Evolutionary conservation across 163 green algal genomes (phyloP), one percentile per base, ranked within the genome.

Genomic region (Volvox carteri): DNA sequence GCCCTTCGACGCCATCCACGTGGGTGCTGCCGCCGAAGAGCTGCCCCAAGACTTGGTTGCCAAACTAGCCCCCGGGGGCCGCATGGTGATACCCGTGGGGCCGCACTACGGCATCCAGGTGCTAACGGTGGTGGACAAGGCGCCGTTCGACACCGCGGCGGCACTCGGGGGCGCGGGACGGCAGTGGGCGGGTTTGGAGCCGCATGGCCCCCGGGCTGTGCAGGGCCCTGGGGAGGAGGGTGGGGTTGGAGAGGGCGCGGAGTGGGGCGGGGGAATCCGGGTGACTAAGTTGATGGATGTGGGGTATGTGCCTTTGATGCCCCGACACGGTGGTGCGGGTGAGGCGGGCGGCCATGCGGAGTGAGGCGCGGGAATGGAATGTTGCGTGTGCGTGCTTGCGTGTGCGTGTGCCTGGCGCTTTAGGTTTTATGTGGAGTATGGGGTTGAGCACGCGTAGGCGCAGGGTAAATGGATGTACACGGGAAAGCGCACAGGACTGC

Each of bases 1-100:
- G 0, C 92, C 91, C 2, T 98, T 96, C 48, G 92, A 97, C 84
- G 93, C 92, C 65, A 98, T 98, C 85, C 96, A 98, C 85, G 95
- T 98, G 41, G 96, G 96, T 18, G 96, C 96, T 0, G 96, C 94
- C 11, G 92, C 96, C 1, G 88, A 88, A 18, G 25, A 78, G 25
- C 77, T 96, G 19, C 95, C 96, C 0, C 62, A 11, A 6, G 83
- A 88, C 7, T 91, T 98, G 74, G 84, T 95, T 37, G 80, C 92
- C 14, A 92, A 95, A 88, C 94, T 98, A 35, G 90, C 90, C 5
- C 88, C 90, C 0, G 94, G 94, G 12, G 96, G 96, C 14, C 89
- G 94, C 39, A 89, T 98, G 90, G 90, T 98, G 44, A 80, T 96
- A 46, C 95, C 95, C 0, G 92, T 98, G 19, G 95, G 95, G 12